Conservation (phyloP, 306 rosid species). For the Dryas alaskensis region DNA sequence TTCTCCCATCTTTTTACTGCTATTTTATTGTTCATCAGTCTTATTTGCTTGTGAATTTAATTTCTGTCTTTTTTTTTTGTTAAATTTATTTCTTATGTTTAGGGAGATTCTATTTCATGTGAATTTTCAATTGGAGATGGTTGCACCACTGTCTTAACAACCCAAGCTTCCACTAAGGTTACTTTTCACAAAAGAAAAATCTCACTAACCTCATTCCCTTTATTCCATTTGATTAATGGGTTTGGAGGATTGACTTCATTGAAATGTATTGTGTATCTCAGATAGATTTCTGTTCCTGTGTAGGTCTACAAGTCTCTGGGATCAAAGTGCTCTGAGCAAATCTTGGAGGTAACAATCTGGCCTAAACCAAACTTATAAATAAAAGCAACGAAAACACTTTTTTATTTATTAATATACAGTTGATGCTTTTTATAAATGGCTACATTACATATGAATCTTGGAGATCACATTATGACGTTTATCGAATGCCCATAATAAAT, state of each 20-base stretch:
- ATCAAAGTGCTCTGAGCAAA: constrained; percentile 66
- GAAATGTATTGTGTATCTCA: constrained; percentile 5
- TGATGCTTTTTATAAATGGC: neutral
- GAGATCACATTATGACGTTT: neutral
- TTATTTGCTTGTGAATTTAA: neutral
- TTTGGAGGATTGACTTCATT: neutral
- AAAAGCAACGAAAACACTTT: too few relatives aligned
- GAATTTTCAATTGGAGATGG: constrained; percentile 52
- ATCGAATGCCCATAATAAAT: too few relatives aligned
- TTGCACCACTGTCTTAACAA: constrained; percentile 70
- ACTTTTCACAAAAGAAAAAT: neutral
- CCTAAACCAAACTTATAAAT: neutral
- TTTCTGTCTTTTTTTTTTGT: neutral
- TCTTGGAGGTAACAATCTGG: constrained; percentile 54
- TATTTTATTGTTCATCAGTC: neutral
- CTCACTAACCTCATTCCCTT: neutral
- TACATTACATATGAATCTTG: neutral
- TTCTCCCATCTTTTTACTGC: too few relatives aligned
- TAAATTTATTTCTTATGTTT: constrained; percentile 11
- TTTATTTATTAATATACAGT: neutral
- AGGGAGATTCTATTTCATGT: constrained; percentile 80
- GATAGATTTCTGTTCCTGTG: constrained; percentile 13
- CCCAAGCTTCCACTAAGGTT: constrained; percentile 97
- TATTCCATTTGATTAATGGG: neutral
- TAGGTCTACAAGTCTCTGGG: constrained; percentile 84